Evolutionary conservation across 164 flowering plant genomes (phyloP).

Genomic region (Aristolochia contorta): DNA sequence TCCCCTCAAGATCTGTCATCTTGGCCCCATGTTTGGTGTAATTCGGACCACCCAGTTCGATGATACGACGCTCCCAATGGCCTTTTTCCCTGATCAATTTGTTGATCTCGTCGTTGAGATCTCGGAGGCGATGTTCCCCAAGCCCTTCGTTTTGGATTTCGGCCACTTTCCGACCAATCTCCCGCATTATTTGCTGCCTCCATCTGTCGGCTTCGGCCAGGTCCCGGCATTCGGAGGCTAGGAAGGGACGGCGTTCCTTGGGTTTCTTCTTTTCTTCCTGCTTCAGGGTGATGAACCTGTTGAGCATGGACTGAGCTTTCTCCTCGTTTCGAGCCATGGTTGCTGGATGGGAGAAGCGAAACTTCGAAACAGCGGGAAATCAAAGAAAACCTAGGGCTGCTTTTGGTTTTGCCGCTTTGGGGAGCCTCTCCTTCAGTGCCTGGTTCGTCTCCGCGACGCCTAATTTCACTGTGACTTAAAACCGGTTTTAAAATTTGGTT

Average conservation of each 20-base stretch:
- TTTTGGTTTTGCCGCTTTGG: no score
- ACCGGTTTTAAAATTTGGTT: no score
- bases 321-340: constrained; percentile 90
- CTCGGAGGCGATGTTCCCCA: constrained; percentile 83
- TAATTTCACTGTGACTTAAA: no score
- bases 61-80: constrained; percentile 84
- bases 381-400: no score
- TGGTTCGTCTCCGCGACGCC: no score
- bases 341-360: not conserved
- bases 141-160: constrained; percentile 95
- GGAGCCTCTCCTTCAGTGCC: no score
- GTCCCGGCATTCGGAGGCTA: constrained; percentile 94
- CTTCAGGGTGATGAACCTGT: constrained; percentile 66
- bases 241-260: constrained; percentile 83
- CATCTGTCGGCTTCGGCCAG: constrained; percentile 88
- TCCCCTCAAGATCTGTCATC: constrained; percentile 92
- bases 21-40: constrained; percentile 52
- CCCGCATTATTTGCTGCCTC: constrained; percentile 94
- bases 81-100: constrained; percentile 73
- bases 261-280: constrained; percentile 86
- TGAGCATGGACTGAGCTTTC: constrained; percentile 98
- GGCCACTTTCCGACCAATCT: constrained; percentile 84
- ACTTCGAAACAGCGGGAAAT: no score
- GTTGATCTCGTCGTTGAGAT: constrained; percentile 90
- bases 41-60: constrained; percentile 85